These are phyloP conservation scores for Pleoardoris graminearum DNA, from an alignment of 2,329 filamentous ascomycete species.

Conservation along the genomic window DNA sequence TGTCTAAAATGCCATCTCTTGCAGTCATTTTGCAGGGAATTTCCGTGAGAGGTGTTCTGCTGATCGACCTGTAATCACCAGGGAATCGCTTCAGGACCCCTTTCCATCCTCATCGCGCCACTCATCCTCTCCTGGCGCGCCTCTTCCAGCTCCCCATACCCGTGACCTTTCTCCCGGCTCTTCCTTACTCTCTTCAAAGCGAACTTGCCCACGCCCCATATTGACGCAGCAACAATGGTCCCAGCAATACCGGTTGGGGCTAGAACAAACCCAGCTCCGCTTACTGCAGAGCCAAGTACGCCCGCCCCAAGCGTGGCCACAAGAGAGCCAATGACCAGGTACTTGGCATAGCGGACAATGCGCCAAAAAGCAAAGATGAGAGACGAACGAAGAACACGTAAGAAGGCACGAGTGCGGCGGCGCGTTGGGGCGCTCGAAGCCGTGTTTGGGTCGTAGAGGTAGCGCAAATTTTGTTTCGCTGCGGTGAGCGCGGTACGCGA, in stretches of 20 bases:
- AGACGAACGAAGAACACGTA: constrained; percentile 45
- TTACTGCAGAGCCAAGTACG: constrained; percentile 42
- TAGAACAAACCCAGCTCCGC: constrained; percentile 47
- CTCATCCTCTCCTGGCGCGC: constrained; percentile 1
- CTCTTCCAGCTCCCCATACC: constrained; percentile 14
- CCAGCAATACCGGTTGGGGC: constrained; percentile 49
- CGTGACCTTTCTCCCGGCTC: constrained; percentile 27
- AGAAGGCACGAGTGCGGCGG: constrained; percentile 45
- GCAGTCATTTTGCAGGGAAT: no score
- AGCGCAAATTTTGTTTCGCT: constrained; percentile 40
- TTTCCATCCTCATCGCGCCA: constrained; percentile 2
- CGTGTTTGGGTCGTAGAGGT: constrained; percentile 44
- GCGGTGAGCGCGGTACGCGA: constrained; percentile 31
- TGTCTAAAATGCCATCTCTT: no score
- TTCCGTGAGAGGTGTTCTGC: no score
- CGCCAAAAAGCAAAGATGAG: constrained; percentile 50
- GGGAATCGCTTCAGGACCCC: constrained; percentile 3
- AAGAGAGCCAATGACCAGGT: constrained; percentile 47
- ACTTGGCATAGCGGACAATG: constrained; percentile 49
- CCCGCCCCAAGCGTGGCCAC: constrained; percentile 46
- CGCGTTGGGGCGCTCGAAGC: constrained; percentile 28
- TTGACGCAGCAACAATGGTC: constrained; percentile 39
- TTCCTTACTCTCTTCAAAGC: constrained; percentile 39
- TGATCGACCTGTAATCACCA: neutral
- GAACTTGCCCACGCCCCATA: constrained; percentile 47